Conservation (phyloP, 768 basidiomycete species). For the Suillus paluster region DNA sequence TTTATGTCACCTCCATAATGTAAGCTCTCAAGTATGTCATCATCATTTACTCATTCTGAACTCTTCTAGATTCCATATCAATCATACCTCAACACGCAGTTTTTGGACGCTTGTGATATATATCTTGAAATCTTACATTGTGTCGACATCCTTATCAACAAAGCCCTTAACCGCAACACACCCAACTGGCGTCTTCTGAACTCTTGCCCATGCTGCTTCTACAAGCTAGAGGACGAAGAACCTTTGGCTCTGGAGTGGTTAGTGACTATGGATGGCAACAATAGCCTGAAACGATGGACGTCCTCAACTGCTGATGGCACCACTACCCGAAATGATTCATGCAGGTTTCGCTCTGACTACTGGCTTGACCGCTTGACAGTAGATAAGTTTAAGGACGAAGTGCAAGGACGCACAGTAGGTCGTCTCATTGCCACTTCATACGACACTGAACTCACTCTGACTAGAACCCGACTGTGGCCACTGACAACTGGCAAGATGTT, state of each 20-base stretch:
- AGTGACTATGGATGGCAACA: slow-evolving; percentile 7
- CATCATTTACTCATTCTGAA: no score
- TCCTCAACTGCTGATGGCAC: neutral
- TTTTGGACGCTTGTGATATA: slow-evolving; percentile 11
- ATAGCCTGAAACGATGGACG: neutral
- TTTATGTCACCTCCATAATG: neutral
- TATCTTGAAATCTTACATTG: slow-evolving; percentile 13
- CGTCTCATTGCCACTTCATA: neutral
- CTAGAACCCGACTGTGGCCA: no score
- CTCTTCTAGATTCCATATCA: neutral
- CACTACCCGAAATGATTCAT: neutral
- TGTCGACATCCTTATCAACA: slow-evolving; percentile 9
- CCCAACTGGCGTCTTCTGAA: slow-evolving; percentile 17
- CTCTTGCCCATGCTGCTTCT: slow-evolving; percentile 13
- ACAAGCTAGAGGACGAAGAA: slow-evolving; percentile 8
- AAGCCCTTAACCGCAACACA: neutral
- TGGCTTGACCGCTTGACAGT: neutral
- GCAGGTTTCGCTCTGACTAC: neutral
- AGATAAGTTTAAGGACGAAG: slow-evolving; percentile 7
- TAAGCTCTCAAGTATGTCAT: neutral
- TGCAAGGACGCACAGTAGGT: neutral
- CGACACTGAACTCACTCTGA: no score
- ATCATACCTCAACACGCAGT: neutral
- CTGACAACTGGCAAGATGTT: neutral
- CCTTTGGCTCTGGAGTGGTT: neutral